A percentile compares a stretch with the other conserved stretches of the same genome.
Conservation (phyloP, 495 filamentous ascomycete genomes). For the Tuber microsphaerosporum region DNA sequence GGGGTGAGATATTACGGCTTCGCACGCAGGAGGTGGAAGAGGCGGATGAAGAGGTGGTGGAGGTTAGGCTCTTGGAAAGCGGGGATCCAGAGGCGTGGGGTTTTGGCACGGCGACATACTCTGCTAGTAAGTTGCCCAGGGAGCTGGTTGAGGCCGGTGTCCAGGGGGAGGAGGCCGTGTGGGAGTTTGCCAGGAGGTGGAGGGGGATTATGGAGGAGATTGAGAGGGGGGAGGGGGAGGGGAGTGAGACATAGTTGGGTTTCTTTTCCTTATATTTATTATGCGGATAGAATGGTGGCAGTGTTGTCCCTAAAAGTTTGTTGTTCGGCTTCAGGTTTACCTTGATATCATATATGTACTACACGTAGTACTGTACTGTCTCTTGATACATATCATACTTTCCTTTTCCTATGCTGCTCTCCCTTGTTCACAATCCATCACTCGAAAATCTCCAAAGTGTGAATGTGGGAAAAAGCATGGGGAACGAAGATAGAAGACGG, state of each 20-base stretch:
- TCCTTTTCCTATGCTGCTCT: not conserved
- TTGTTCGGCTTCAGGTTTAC: not conserved
- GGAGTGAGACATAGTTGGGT: not conserved
- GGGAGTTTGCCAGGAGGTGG: slow-evolving; percentile 84
- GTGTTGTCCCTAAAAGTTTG: not conserved
- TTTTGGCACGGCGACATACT: slow-evolving; percentile 79
- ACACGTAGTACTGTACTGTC: too few relatives aligned
- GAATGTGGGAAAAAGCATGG: not conserved
- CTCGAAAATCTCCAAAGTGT: not conserved
- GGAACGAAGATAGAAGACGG: not conserved
- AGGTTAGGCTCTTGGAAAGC: slow-evolving; percentile 69
- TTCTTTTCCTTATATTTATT: not conserved
- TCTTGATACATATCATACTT: not conserved
- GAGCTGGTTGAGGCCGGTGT: slow-evolving; percentile 88
- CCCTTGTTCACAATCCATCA: not conserved
- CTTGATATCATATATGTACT: too few relatives aligned
- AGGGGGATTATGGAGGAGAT: slow-evolving; percentile 61
- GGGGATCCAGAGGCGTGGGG: slow-evolving; percentile 52
- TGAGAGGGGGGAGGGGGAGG: slow-evolving; percentile 29
- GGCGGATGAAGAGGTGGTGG: slow-evolving; percentile 49
- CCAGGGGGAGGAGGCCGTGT: slow-evolving; percentile 64
- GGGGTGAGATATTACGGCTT: slow-evolving; percentile 75
- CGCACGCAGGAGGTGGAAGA: slow-evolving; percentile 44
- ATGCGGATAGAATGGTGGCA: not conserved
- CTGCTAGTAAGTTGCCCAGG: slow-evolving; percentile 87